Percentiles rank a stretch among this genome's conserved stretches.
Conservation (phyloP, 1,139 yeast genomes). For the Nakaseomyces delphensis region DNA sequence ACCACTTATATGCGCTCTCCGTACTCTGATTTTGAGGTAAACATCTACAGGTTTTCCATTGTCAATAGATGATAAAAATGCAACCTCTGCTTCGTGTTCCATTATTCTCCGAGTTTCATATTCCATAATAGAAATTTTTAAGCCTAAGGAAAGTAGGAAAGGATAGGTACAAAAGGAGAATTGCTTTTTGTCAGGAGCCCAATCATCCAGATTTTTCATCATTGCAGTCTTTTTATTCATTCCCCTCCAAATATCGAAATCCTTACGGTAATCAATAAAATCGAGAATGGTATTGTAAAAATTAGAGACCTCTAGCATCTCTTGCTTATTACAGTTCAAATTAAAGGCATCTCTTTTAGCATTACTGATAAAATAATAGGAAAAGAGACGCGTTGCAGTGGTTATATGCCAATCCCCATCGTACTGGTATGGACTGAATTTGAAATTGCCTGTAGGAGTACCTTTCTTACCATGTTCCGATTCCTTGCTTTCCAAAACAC, state of each 20-base stretch:
- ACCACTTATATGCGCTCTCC: conserved; percentile 57
- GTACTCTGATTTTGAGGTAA: conserved; percentile 55
- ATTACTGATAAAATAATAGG: conserved; percentile 50
- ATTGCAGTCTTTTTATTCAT: conserved; percentile 19
- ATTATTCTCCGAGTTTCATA: conserved; percentile 75
- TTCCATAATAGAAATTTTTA: conserved; percentile 71
- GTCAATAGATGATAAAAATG: conserved; percentile 68
- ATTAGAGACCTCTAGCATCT: conserved; percentile 38
- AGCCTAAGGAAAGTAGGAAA: conserved; percentile 69
- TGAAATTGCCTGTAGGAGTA: conserved; percentile 21
- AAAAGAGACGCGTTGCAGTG: conserved; percentile 53
- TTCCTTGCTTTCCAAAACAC: conserved; percentile 1
- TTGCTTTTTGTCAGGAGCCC: conserved; percentile 9
- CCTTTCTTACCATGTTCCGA: conserved; percentile 5
- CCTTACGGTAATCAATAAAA: conserved; percentile 63
- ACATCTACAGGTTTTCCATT: conserved; percentile 55
- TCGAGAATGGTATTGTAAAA: conserved; percentile 83
- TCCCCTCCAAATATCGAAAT: conserved; percentile 71
- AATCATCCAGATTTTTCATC: neutral
- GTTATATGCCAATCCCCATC: conserved; percentile 75
- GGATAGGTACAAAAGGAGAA: conserved; percentile 77
- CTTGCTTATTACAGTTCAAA: conserved; percentile 14
- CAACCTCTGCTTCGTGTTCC: conserved; percentile 86
- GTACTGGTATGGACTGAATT: conserved; percentile 53
- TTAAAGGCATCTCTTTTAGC: conserved; percentile 13